Evolutionary conservation across 1,284 basidiomycete genomes (phyloP).

Genomic region (Cutaneotrichosporon sp.): DNA sequence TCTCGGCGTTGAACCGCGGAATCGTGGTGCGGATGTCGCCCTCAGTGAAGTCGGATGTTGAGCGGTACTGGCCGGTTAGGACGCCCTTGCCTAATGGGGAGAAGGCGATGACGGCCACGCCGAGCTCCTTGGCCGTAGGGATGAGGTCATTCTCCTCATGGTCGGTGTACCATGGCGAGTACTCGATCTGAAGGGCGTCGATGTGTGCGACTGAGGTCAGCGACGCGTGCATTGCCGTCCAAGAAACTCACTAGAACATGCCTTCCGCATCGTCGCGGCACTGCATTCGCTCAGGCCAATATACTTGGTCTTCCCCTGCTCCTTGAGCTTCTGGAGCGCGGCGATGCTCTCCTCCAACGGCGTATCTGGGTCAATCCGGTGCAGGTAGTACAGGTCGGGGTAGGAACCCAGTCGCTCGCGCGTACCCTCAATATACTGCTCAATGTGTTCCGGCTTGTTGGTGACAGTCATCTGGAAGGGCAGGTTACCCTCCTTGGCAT

Average conservation of each 20-base stretch:
- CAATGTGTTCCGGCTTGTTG: slow-evolving; percentile 38
- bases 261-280: slow-evolving; percentile 58
- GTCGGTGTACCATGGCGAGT: slow-evolving; percentile 49
- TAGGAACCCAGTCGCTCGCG: slow-evolving; percentile 40
- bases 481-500: too few relatives aligned
- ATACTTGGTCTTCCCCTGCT: slow-evolving; percentile 46
- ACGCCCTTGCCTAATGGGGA: slow-evolving; percentile 48
- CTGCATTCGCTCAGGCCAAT: slow-evolving; percentile 57
- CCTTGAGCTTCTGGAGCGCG: slow-evolving; percentile 43
- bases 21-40: slow-evolving; percentile 38
- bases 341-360: slow-evolving; percentile 38
- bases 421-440: slow-evolving; percentile 38
- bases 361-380: slow-evolving; percentile 44
- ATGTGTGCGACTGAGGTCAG: slow-evolving; percentile 42
- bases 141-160: slow-evolving; percentile 49
- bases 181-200: slow-evolving; percentile 50
- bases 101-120: slow-evolving; percentile 47
- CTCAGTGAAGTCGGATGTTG: slow-evolving; percentile 30
- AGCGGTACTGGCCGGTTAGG: slow-evolving; percentile 19
- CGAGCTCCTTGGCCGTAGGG: slow-evolving; percentile 42
- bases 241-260: slow-evolving; percentile 51
- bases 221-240: too few relatives aligned
- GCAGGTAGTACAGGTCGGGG: slow-evolving; percentile 50
- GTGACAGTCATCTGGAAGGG: slow-evolving; percentile 13
- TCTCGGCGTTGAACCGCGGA: slow-evolving; percentile 41